phyloP scores from a whole-genome alignment of 164 flowering plant genomes.

The Sextonia rubra region DNA sequence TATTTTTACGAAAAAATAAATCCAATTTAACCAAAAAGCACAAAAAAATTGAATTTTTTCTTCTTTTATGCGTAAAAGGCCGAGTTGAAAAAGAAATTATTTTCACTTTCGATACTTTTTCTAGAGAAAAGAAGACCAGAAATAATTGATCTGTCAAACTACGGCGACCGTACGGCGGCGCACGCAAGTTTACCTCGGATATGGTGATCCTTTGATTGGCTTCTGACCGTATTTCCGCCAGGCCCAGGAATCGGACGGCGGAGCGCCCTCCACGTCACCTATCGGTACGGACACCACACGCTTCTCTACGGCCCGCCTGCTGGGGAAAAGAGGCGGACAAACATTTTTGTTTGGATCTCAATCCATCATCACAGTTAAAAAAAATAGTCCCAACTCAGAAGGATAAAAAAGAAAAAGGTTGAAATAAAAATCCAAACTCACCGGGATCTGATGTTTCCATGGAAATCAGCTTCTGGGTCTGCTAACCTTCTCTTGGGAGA shows the following conservation, averaged over 20 bases:
- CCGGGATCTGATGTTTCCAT: slow-evolving; percentile 10
- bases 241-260: slow-evolving; percentile 87
- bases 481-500: slow-evolving; percentile 58
- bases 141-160: too few species aligned
- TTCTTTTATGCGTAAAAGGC: too few species aligned
- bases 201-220: slow-evolving; percentile 92
- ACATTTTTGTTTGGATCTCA: neutral
- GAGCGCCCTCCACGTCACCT: slow-evolving; percentile 62
- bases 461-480: neutral
- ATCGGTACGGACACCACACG: slow-evolving; percentile 75
- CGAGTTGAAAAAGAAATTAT: too few species aligned
- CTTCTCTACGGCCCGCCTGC: slow-evolving; percentile 53
- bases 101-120: too few species aligned
- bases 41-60: too few species aligned
- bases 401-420: neutral
- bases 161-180: neutral
- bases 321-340: slow-evolving; percentile 9
- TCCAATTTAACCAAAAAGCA: too few species aligned
- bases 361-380: neutral
- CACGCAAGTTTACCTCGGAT: slow-evolving; percentile 53
- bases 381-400: neutral
- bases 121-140: too few species aligned
- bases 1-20: too few species aligned
- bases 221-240: slow-evolving; percentile 97
- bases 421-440: neutral